phyloP scores from a whole-genome alignment of 176 grass and related monocot genomes.

The Musa acuminata region DNA sequence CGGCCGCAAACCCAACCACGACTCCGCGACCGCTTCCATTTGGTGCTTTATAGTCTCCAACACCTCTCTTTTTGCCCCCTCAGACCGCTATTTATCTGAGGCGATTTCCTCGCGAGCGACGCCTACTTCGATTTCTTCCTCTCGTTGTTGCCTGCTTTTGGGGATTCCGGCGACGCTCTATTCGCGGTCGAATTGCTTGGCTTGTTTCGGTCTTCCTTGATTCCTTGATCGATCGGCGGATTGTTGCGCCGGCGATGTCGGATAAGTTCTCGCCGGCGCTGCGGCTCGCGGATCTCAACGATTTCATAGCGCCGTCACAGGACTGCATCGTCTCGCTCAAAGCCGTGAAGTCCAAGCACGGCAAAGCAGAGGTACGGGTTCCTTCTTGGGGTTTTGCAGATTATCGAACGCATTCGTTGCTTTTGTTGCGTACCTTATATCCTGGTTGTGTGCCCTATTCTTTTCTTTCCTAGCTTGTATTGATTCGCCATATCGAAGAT shows the following conservation, averaged over 20 bases:
- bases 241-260: constrained; percentile 33
- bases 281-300: constrained; percentile 90
- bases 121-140: not conserved
- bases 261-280: constrained; percentile 90
- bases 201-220: not conserved
- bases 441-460: no score
- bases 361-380: constrained; percentile 16
- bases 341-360: constrained; percentile 32
- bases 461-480: no score
- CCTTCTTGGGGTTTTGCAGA: not conserved
- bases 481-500: not conserved
- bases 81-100: not conserved
- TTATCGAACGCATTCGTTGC: not conserved
- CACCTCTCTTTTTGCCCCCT: not conserved
- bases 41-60: not conserved
- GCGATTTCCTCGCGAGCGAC: not conserved
- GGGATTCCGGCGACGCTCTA: not conserved
- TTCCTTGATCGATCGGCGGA: not conserved
- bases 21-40: not conserved
- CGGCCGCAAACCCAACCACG: not conserved
- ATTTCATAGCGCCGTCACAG: constrained; percentile 96
- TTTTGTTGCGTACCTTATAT: not conserved
- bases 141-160: not conserved
- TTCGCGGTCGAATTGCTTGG: not conserved
- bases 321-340: constrained; percentile 83